Evolutionary conservation across 495 filamentous ascomycete species (phyloP), one percentile per base, ranked within the genome.

Genomic region (Penicillium waksmanii): DNA sequence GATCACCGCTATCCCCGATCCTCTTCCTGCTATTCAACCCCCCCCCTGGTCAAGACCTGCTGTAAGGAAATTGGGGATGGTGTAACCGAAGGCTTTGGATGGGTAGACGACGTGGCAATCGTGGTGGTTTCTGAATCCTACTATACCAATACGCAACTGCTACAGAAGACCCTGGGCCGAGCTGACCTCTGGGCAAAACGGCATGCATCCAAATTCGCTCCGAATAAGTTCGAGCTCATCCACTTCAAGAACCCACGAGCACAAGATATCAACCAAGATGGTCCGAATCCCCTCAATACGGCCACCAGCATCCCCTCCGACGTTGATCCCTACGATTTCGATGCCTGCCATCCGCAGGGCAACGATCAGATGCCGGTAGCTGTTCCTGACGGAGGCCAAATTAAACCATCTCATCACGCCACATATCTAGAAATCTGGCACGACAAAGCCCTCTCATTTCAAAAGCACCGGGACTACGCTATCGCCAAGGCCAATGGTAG

Each of bases 21-120:
- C 63, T 74, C 0, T 74, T 65, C 36, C 51, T 66, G 0, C 35
- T 72, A 3, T 69, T 64, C 18, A 72, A 69, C 36, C 31, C 65
- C 6, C 40, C 27, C 63, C 33, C 43, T 66, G 7, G 33, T 66
- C 17, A 21, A 54, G 17, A 25, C 44, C 25, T 63, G 58, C 56
- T 36, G 56, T 1, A 36, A 9, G 40, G 25, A 5, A 2, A 18
- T 8, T 0, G 25, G n/a, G 10, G 23, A 19, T 9, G 2, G 48
- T 18, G 5, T 9, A 23, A 48, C 46, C 0, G 21, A 25, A 48
- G 43, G 40, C 2, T 57, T 19, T 42, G 53, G 60, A 0, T 68
- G 55, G 59, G 56, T 70, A 0, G 63, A 73, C 38, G 56, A 73
- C 38, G 52, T 57, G 0, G 18, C 36, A 12, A 53, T 62, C 5